Base-by-base conservation (phyloP, 2,329 filamentous ascomycete genomes). In the Fusarium sp. region DNA sequence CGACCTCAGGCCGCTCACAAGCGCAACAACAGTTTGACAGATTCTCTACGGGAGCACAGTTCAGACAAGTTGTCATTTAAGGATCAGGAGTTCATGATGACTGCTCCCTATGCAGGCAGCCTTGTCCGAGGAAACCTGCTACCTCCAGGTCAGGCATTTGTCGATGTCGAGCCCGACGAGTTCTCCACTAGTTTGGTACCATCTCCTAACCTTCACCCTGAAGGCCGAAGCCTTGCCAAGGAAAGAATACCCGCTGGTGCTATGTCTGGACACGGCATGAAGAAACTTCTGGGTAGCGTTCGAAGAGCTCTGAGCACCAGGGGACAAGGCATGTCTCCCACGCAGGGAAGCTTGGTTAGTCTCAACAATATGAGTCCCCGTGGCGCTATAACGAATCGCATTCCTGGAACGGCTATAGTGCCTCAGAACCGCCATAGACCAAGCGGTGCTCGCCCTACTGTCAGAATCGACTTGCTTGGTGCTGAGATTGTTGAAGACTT, bases 61-160 rank as follows among this genome's bases (percentile, higher is more conserved):
- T 78, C 79, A 8, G 86, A 88, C 44, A 86, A 83, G 62, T 76
- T 84, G 6, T 76, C 84, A 4, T 83, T 84, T 66, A 87, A 86
- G 66, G 86, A 86, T 23, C 81, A 84, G 6, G 88, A 90, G 60
- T 80, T 90, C 18, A 79, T 89, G 16, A 84, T 91, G 67, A 85
- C 89, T 12, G 83, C 90, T 23, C 89, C 91, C 15, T 91, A 93
- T 74, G 90, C 91, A 6, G 93, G 94, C 12, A 95, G 92, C 69
- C 87, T 99, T 37, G 94, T 98, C 21, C 89, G 95, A 50, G 96
- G 96, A 16, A 93, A 94, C 61, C 77, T 97, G 8, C 88, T 97
- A 65, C 93, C 94, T 18, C 96, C 95, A 3, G 89, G 88, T 1
- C 92, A 96, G 64, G 89, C 94, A 0, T 93, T 92, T 76, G 91